phyloP scores from a whole-genome alignment of 1,284 basidiomycete genomes.

The Anthracocystis panici-leucophaei region DNA sequence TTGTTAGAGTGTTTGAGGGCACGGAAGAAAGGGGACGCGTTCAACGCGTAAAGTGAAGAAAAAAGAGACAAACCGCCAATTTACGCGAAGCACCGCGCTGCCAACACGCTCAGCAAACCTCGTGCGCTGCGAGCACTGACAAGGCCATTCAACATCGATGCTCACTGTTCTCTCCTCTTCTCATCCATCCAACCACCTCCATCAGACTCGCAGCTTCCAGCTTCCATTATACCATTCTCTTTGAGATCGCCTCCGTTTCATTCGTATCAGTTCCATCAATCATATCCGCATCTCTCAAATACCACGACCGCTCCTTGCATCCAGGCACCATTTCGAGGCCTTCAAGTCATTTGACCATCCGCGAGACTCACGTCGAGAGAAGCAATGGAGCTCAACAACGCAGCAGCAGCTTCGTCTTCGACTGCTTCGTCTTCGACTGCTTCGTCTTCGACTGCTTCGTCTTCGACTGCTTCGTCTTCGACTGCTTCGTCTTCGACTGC shows the following conservation, averaged over 20 bases:
- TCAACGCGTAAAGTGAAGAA: constrained; percentile 28
- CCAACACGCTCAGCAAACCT: background rate
- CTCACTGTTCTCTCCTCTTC: too few species aligned
- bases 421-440: constrained; percentile 16
- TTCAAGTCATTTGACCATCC: background rate
- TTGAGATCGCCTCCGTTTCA: background rate
- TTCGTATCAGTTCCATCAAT: background rate
- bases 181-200: background rate
- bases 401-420: background rate
- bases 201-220: background rate
- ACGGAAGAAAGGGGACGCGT: constrained; percentile 33
- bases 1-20: background rate
- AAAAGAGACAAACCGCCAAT: constrained; percentile 18
- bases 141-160: background rate
- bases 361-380: background rate
- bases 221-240: background rate
- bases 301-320: too few species aligned
- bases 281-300: background rate
- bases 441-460: constrained; percentile 12
- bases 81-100: constrained; percentile 16
- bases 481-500: constrained; percentile 8
- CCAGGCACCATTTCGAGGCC: background rate
- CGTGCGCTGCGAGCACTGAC: background rate
- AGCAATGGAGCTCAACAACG: background rate
- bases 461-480: constrained; percentile 12